Percentiles rank a stretch among this genome's conserved stretches.
Conservation (phyloP, 116 monocot species). For the Iris pallida region DNA sequence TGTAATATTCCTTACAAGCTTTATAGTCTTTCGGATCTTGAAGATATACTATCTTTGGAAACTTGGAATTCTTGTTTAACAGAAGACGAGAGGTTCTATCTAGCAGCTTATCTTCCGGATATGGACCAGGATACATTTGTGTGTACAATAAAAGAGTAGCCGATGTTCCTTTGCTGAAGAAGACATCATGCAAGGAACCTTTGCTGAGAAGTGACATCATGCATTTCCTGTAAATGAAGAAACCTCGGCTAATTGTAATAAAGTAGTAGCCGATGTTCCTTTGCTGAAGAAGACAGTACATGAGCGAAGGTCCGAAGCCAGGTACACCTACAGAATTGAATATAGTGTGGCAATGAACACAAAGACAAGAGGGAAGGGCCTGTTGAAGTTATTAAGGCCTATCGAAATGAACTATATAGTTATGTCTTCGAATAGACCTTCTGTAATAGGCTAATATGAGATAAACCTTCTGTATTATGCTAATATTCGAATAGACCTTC, state of each 20-base stretch:
- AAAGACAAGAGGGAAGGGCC: conserved; percentile 57
- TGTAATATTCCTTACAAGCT: conserved; percentile 76
- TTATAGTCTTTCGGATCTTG: conserved; percentile 60
- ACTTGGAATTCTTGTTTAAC: conserved; percentile 79
- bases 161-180: no score
- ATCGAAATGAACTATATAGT: conserved; percentile 25
- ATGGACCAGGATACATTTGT: conserved; percentile 69
- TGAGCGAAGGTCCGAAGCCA: not conserved
- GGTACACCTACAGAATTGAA: conserved; percentile 9
- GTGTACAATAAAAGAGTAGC: conserved; percentile 55
- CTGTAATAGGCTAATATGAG: no score
- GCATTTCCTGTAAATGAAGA: conserved; percentile 62
- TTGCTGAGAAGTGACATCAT: conserved; percentile 77
- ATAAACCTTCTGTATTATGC: no score
- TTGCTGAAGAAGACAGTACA: conserved; percentile 31
- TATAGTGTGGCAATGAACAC: conserved; percentile 9
- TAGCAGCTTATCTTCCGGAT: conserved; percentile 80
- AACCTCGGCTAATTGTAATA: conserved; percentile 3
- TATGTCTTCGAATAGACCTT: no score
- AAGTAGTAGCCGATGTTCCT: conserved; percentile 17
- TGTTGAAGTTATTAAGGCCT: conserved; percentile 57
- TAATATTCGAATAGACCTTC: no score
- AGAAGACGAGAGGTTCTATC: conserved; percentile 75
- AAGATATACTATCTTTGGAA: conserved; percentile 69
- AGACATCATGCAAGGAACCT: no score